Evolutionary conservation across 2,329 filamentous ascomycete species (phyloP).

Genomic region (Xylariales sp.): DNA sequence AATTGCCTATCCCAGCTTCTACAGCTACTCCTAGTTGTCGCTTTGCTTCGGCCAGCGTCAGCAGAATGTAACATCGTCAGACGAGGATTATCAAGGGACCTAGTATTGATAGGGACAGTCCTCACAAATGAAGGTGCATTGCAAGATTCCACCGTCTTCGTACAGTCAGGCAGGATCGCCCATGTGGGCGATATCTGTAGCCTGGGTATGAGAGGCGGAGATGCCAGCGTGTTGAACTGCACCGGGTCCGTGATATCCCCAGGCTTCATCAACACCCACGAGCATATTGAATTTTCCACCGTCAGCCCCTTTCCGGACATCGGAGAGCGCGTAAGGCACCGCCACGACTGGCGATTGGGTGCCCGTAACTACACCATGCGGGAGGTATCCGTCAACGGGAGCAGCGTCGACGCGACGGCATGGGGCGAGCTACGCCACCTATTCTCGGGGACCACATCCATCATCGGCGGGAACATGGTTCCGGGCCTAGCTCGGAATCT

Average conservation of each 20-base stretch:
- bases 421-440: slow-evolving; percentile 49
- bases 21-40: background rate
- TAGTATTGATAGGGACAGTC: slow-evolving; percentile 56
- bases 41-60: slow-evolving; percentile 18
- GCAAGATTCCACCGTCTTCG: slow-evolving; percentile 42
- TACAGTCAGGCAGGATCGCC: slow-evolving; percentile 44
- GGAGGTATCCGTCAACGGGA: slow-evolving; percentile 41
- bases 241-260: slow-evolving; percentile 46
- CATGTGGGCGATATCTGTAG: slow-evolving; percentile 37
- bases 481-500: slow-evolving; percentile 47
- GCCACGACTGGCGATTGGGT: slow-evolving; percentile 50
- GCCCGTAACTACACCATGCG: slow-evolving; percentile 40
- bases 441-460: slow-evolving; percentile 49
- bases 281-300: slow-evolving; percentile 47
- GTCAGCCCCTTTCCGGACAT: slow-evolving; percentile 43
- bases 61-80: slow-evolving; percentile 34
- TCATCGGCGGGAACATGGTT: slow-evolving; percentile 46
- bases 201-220: slow-evolving; percentile 4
- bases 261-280: slow-evolving; percentile 49
- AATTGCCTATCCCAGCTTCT: background rate
- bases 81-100: slow-evolving; percentile 33
- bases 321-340: slow-evolving; percentile 42
- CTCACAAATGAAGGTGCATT: slow-evolving; percentile 50
- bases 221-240: slow-evolving; percentile 44
- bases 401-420: slow-evolving; percentile 37